Percentiles rank a stretch among this genome's conserved stretches.
phyloP scores from a whole-genome alignment of 2,329 filamentous ascomycete genomes.

The Fusarium dlaminii region DNA sequence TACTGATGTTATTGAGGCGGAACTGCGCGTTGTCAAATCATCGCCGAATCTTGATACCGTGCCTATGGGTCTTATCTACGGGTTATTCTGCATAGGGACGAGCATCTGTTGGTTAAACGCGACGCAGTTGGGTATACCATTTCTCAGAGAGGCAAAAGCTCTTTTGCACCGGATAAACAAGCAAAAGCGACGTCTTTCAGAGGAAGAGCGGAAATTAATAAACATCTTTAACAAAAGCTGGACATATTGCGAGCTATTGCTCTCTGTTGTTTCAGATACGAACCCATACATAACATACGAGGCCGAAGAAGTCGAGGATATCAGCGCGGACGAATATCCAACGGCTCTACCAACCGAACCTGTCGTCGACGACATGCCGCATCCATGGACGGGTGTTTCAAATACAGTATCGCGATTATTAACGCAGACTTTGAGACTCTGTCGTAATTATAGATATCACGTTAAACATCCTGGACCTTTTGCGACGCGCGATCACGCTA shows the following conservation, averaged over 20 bases:
- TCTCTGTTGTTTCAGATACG: constrained; percentile 50
- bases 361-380: constrained; percentile 38
- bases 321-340: constrained; percentile 18
- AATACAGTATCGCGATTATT: constrained; percentile 47
- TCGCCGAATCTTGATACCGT: constrained; percentile 30
- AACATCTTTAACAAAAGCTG: constrained; percentile 52
- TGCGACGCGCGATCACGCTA: constrained; percentile 22
- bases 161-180: constrained; percentile 41
- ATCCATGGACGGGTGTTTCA: constrained; percentile 53
- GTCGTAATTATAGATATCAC: constrained; percentile 47
- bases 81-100: constrained; percentile 53
- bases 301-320: constrained; percentile 13
- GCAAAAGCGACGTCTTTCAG: constrained; percentile 19
- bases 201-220: constrained; percentile 43
- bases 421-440: constrained; percentile 48
- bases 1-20: constrained; percentile 46
- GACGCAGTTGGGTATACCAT: constrained; percentile 44
- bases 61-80: constrained; percentile 49
- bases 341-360: constrained; percentile 18
- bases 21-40: constrained; percentile 41
- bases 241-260: constrained; percentile 52
- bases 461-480: constrained; percentile 29
- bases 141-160: constrained; percentile 43
- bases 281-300: constrained; percentile 26
- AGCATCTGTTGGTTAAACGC: constrained; percentile 53